Base-by-base conservation (phyloP, 2,329 filamentous ascomycete genomes). In the Aureobasidium sp. region DNA sequence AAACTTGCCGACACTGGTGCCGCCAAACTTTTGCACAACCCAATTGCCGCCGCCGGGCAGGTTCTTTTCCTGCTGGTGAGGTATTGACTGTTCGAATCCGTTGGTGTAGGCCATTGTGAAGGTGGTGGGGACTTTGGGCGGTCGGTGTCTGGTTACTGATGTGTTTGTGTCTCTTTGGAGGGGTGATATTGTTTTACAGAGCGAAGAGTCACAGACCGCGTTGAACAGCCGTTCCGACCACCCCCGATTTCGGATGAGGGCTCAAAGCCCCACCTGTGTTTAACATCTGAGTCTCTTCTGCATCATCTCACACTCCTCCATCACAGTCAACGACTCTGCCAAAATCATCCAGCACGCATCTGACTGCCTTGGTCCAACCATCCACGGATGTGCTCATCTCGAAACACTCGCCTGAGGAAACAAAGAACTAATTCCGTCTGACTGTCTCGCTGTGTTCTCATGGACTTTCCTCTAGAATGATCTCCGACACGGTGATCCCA, bases 1-100 rank as follows among this genome's bases (percentile, higher is more conserved):
- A 70, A 96, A 96, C 77, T 97, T 97, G 69, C 93, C 94, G 57
- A 97, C 89, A 72, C 90, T 96, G 58, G 93, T 99, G 57, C 93
- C 93, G 65, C 92, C 92, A 75, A 96, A 96, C 76, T 97, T 97
- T 75, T 96, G 91, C 56, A 97, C 89, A 34, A 96, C 82, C 92
- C 91, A 96, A 64, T 76, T 75, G 44, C 72, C 71, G 44, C 78
- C 79, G 39, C 78, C 78, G 12, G 79, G 78, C 48, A 81, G 69
- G 65, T 80, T 73, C 69, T 78, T 77, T 66, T 80, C 79, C 68
- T 69, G 69, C 67, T 70, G 69, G 68, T 75, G 73, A 58, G 71
- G 70, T 76, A 74, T 76, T 70, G 68, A 67, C 62, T 73, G 64
- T 63, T 65, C 67, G 64, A 64, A 53, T 63, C 64, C 64, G 56